Conservation (phyloP, 2,329 filamentous ascomycete species). For the Cercospora citrullina region DNA sequence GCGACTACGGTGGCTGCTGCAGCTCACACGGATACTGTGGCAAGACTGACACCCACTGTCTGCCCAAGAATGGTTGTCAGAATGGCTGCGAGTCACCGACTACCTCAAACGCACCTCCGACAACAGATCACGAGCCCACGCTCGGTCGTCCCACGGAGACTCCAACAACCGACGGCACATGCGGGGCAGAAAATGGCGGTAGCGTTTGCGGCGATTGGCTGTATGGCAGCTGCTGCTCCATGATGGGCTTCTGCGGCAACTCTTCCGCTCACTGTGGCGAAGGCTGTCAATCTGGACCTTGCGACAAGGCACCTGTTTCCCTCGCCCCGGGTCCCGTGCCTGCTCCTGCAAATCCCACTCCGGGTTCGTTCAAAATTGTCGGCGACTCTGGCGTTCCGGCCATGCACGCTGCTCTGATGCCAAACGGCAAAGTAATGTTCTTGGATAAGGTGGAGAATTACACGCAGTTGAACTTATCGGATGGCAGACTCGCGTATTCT, state of each 20-base stretch:
- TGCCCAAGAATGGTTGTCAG: constrained; percentile 40
- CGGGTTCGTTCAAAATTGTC: constrained; percentile 51
- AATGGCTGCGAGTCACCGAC: constrained; percentile 41
- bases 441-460: constrained; percentile 65
- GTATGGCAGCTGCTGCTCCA: constrained; percentile 56
- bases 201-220: constrained; percentile 56
- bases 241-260: constrained; percentile 58
- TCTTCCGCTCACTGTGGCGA: constrained; percentile 49
- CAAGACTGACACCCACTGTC: constrained; percentile 39
- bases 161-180: constrained; percentile 55
- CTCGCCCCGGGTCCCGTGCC: constrained; percentile 47
- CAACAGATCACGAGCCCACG: constrained; percentile 30
- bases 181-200: constrained; percentile 52
- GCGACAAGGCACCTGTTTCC: constrained; percentile 43
- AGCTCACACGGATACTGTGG: constrained; percentile 37
- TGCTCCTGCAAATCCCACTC: constrained; percentile 48
- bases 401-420: constrained; percentile 63
- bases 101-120: constrained; percentile 16
- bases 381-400: constrained; percentile 62
- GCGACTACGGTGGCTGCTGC: constrained; percentile 45
- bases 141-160: constrained; percentile 35
- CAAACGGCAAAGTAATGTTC: constrained; percentile 60
- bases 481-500: constrained; percentile 60
- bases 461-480: constrained; percentile 55
- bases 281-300: constrained; percentile 59